Evolutionary conservation across 225 moss, liverwort and hornwort genomes (phyloP), one percentile per base, ranked within the genome.

Genomic region (Neckera pumila): DNA sequence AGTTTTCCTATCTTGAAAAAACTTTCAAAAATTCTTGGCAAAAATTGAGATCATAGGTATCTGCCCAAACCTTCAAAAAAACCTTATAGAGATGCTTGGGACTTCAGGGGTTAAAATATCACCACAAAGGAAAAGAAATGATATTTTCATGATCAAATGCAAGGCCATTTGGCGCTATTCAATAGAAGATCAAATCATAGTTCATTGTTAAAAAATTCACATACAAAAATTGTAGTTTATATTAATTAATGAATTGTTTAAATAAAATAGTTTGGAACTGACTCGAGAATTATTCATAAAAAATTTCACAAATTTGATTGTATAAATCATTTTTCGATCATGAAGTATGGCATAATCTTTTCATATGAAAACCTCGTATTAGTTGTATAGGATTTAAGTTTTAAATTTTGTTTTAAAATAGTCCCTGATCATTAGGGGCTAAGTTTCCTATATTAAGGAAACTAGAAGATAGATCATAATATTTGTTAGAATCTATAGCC

Each of bases 361-460:
- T 21, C 8, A 2, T 3, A 36, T 66, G 20, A 36, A 20, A 19
- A 36, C 6, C 4, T n/a, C 20, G 12, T 34, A 34, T 64, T 17
- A 65, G 5, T 34, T 67, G 63, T 16, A 63, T 17, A 3, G 33
- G 17, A 65, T 34, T 33, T 17, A 2, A 33, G 0, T 16, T 34
- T 33, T 17, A 2, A 33, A 0, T 16, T 63, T 63, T 63, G 14
- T 70, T 40, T 8, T 8, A 40, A 23, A 47, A 8, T 47, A 9
- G 14, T 0, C 4, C 14, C 4, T n/a, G 4, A 5, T 40, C 8
- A 14, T 23, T 14, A 70, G 4, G 4, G 12, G 4, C 12, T 38
- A 67, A 38, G 21, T 38, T 36, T 67, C 4, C 1, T 38, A 67
- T 2, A 12, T 0, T 12, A 47, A 47, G 9, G 47, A 47, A 47